phyloP scores from a whole-genome alignment of 2,329 filamentous ascomycete species.

The Hymenoscyphus infarciens region DNA sequence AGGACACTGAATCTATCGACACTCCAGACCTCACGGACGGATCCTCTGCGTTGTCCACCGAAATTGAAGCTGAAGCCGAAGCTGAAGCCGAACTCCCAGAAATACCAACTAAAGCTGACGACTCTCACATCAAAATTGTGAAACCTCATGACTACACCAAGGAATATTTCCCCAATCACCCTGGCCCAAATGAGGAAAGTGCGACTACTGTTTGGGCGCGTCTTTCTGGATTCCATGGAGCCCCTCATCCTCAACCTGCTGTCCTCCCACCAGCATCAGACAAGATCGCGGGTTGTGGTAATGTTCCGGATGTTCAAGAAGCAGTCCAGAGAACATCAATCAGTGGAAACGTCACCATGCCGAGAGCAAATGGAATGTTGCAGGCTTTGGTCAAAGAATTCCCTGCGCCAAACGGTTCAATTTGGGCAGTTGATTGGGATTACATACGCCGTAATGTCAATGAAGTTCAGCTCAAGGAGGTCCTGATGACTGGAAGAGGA shows the following conservation, averaged over 20 bases:
- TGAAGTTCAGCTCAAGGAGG: neutral
- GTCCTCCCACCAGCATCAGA: constrained; percentile 67
- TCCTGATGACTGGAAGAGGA: no score
- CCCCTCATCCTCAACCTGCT: constrained; percentile 47
- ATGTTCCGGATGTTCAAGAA: constrained; percentile 53
- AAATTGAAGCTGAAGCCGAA: no score
- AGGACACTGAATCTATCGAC: no score
- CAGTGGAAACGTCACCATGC: constrained; percentile 41
- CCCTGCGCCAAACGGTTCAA: constrained; percentile 50
- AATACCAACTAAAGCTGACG: neutral
- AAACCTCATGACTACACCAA: no score
- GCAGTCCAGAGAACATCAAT: constrained; percentile 51
- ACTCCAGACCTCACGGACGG: no score
- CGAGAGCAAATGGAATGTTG: constrained; percentile 60
- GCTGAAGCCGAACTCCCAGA: neutral
- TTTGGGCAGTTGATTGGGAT: constrained; percentile 73
- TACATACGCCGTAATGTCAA: constrained; percentile 56
- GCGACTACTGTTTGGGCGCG: no score
- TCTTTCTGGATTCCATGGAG: no score
- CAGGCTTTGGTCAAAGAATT: constrained; percentile 61
- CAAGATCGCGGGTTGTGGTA: constrained; percentile 64
- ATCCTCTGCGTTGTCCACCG: no score
- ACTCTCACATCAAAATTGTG: no score
- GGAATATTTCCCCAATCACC: no score
- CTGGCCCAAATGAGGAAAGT: no score